Conservation (phyloP, 2,329 filamentous ascomycete genomes). For the Phialemoniopsis sp. region DNA sequence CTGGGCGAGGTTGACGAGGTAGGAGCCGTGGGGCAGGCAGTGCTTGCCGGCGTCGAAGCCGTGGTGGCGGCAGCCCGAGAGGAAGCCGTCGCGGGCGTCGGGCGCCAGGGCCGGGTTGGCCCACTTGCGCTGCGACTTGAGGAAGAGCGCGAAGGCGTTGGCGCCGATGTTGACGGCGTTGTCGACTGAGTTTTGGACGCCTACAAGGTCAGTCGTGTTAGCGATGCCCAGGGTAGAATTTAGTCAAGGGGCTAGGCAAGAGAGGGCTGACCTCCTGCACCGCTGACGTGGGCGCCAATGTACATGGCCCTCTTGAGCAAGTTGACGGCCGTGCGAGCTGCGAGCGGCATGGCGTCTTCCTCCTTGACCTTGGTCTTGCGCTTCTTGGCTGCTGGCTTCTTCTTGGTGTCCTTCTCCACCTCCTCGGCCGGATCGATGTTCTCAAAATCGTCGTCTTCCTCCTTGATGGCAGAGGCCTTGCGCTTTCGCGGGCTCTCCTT, state of each 20-base stretch:
- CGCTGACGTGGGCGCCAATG: slow-evolving; percentile 89
- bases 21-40: slow-evolving; percentile 89
- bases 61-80: slow-evolving; percentile 61
- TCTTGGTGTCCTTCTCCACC: slow-evolving; percentile 14
- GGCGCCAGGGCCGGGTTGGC: slow-evolving; percentile 70
- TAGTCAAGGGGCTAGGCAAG: slow-evolving; percentile 1
- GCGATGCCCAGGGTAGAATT: too few species aligned
- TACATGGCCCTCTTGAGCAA: slow-evolving; percentile 69
- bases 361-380: slow-evolving; percentile 32
- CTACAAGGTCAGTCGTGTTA: too few species aligned
- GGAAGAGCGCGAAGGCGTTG: slow-evolving; percentile 90
- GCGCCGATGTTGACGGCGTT: slow-evolving; percentile 80
- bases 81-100: slow-evolving; percentile 67
- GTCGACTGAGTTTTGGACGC: slow-evolving; percentile 81
- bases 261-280: slow-evolving; percentile 66
- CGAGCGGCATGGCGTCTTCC: slow-evolving; percentile 56
- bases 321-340: slow-evolving; percentile 57
- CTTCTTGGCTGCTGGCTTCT: slow-evolving; percentile 32
- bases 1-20: slow-evolving; percentile 93
- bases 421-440: slow-evolving; percentile 10
- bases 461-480: slow-evolving; percentile 14
- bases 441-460: slow-evolving; percentile 16
- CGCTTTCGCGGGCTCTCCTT: slow-evolving; percentile 13
- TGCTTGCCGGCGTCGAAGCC: slow-evolving; percentile 67
- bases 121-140: slow-evolving; percentile 98